phyloP scores from a whole-genome alignment of 257 asterid genomes.

The Petunia axillaris region DNA sequence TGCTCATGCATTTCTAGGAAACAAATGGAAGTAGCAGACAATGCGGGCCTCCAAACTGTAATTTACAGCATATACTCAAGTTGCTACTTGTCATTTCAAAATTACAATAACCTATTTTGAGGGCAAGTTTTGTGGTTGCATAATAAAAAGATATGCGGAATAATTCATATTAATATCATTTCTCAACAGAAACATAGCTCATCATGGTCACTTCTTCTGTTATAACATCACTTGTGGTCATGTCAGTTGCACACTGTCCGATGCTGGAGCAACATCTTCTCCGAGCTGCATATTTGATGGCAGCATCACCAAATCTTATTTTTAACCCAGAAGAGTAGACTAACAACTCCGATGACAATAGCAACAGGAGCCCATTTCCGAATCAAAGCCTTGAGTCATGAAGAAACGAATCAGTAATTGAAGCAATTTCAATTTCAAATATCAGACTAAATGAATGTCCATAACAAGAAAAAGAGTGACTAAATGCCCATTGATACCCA shows the following conservation, averaged over 20 bases:
- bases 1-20: not conserved
- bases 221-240: not conserved
- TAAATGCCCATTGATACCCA: conserved; percentile 6
- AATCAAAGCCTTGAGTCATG: conserved; percentile 68
- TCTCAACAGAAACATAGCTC: not conserved
- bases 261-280: not conserved
- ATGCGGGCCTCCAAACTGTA: not conserved
- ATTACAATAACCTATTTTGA: not conserved
- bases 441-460: conserved; percentile 9
- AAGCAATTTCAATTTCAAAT: not conserved
- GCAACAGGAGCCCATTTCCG: conserved; percentile 95
- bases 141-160: not conserved
- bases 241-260: not conserved
- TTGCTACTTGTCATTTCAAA: not conserved
- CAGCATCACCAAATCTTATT: conserved; percentile 79
- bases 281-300: conserved; percentile 10
- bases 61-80: conserved; percentile 3
- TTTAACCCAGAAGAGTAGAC: conserved; percentile 73
- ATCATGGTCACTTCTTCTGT: not conserved
- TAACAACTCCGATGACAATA: conserved; percentile 77
- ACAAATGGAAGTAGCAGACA: not conserved
- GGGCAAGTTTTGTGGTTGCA: not conserved
- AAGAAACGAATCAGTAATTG: conserved; percentile 23
- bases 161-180: not conserved
- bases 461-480: conserved; percentile 4